These are phyloP conservation scores for Fraxinus latifolia DNA, from an alignment of 305 asterid species.

Conservation along the genomic window DNA sequence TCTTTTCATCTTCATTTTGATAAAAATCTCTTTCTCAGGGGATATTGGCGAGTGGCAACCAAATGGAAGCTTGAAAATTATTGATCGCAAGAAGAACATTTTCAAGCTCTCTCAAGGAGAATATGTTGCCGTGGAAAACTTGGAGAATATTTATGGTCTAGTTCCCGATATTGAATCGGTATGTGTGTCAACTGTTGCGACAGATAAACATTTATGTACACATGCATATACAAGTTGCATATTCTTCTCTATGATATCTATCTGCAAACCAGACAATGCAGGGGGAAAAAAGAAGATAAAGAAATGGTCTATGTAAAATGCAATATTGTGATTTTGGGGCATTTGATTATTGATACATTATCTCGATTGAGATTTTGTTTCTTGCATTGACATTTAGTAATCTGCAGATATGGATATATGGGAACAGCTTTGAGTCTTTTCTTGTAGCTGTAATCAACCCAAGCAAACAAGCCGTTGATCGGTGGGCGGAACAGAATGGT, in stretches of 20 bases:
- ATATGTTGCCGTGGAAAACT: constrained; percentile 93
- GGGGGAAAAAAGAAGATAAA: background rate
- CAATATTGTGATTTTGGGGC: constrained; percentile 4
- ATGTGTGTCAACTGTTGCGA: constrained; percentile 19
- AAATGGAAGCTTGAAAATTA: constrained; percentile 79
- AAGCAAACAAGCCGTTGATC: constrained; percentile 52
- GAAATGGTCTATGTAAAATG: background rate
- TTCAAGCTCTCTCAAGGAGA: constrained; percentile 97
- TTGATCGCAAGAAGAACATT: constrained; percentile 90
- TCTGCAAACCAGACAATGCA: background rate
- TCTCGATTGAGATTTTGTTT: constrained; percentile 1
- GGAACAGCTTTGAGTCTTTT: constrained; percentile 86
- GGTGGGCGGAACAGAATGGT: constrained; percentile 68
- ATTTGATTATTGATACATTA: constrained; percentile 4
- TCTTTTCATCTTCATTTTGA: constrained; percentile 15
- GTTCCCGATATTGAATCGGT: constrained; percentile 67
- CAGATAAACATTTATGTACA: background rate
- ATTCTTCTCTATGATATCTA: constrained; percentile 17
- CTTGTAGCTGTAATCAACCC: constrained; percentile 85
- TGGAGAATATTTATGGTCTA: constrained; percentile 76
- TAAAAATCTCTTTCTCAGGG: constrained; percentile 42
- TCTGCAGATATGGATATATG: constrained; percentile 84
- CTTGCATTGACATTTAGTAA: constrained; percentile 1
- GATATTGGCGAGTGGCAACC: constrained; percentile 95
- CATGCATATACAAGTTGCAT: constrained; percentile 9